Conservation (phyloP, 2,329 filamentous ascomycete genomes). For the Aspergillus texensis region DNA sequence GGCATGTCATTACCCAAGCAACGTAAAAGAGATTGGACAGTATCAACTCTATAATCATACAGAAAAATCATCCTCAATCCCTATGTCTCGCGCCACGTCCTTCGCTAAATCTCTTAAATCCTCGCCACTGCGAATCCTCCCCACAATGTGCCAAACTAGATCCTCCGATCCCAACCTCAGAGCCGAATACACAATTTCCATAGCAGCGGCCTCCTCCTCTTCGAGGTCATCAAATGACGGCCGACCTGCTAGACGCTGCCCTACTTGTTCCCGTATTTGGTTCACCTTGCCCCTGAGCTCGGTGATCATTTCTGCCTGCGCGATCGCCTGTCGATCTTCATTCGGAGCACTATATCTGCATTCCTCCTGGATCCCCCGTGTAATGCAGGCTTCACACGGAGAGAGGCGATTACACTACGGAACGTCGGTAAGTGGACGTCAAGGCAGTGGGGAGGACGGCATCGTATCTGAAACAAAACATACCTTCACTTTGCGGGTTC, state of each 20-base stretch:
- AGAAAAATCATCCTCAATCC: neutral
- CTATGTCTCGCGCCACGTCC: conserved; percentile 2
- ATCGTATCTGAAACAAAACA: neutral
- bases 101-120: conserved; percentile 9
- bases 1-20: neutral
- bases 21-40: neutral
- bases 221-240: neutral
- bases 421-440: neutral
- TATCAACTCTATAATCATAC: conserved; percentile 1
- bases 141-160: conserved; percentile 12
- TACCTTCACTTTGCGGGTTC: conserved; percentile 22
- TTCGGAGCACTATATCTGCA: conserved; percentile 20
- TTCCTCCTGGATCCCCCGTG: conserved; percentile 15
- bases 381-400: conserved; percentile 21
- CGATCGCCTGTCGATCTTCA: conserved; percentile 22
- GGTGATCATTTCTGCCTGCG: conserved; percentile 20
- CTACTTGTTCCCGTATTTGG: conserved; percentile 12
- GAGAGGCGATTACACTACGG: conserved; percentile 20
- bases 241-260: neutral
- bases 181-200: conserved; percentile 18
- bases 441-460: neutral
- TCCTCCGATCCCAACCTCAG: conserved; percentile 14
- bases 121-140: conserved; percentile 14
- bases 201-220: conserved; percentile 7
- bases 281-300: conserved; percentile 14